Conservation (phyloP, 1,284 basidiomycete species). For the Uromyces viciae-fabae region DNA sequence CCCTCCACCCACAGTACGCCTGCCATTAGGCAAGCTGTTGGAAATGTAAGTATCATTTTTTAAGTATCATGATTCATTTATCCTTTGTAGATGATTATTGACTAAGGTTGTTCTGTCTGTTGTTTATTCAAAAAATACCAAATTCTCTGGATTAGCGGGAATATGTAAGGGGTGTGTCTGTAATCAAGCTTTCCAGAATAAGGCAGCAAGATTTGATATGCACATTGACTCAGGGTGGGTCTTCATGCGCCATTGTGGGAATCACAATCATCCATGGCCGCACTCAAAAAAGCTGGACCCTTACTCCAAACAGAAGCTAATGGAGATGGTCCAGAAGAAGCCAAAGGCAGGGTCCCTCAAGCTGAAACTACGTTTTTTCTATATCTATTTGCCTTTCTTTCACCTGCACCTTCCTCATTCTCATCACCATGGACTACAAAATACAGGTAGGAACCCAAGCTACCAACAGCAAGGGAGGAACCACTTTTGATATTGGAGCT, state of each 20-base stretch:
- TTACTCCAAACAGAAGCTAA: not conserved
- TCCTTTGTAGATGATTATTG: not conserved
- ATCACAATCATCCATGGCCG: conserved; percentile 19
- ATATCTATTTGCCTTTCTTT: no score
- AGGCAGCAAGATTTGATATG: not conserved
- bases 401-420: no score
- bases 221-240: not conserved
- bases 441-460: no score
- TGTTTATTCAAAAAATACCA: not conserved
- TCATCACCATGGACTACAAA: no score
- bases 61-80: not conserved
- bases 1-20: not conserved
- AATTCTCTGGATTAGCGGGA: not conserved
- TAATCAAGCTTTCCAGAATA: not conserved
- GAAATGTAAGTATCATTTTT: not conserved
- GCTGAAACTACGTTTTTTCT: not conserved
- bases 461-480: no score
- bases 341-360: not conserved
- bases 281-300: conserved; percentile 5
- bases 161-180: not conserved
- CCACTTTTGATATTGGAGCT: no score
- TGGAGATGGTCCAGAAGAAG: not conserved
- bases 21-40: not conserved
- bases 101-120: not conserved
- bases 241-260: not conserved